Percentiles rank a stretch among this genome's conserved stretches.
Conservation (phyloP, 2,329 filamentous ascomycete genomes). For the Fusarium decemcellulare region DNA sequence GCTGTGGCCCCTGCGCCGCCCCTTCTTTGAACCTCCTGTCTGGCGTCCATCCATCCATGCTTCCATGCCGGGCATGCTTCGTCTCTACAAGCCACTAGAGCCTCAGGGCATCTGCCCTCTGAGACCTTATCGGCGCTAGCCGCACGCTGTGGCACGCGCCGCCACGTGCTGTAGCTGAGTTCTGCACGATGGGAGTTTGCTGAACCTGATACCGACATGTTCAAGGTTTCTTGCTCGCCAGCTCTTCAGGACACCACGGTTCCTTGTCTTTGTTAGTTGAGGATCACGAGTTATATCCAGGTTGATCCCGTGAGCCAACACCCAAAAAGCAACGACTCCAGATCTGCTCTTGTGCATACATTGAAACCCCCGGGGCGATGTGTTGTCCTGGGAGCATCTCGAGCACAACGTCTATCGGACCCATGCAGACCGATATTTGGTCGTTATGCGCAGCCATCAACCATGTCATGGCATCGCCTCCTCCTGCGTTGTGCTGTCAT, state of each 20-base stretch:
- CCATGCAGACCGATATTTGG: slow-evolving; percentile 37
- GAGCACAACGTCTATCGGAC: slow-evolving; percentile 4
- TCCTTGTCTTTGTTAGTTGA: slow-evolving; percentile 6
- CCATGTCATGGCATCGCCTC: slow-evolving; percentile 18
- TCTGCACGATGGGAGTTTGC: slow-evolving; percentile 7
- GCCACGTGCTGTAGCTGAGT: slow-evolving; percentile 20
- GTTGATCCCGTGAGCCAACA: slow-evolving; percentile 12
- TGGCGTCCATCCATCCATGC: not conserved
- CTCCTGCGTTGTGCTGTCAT: slow-evolving; percentile 40
- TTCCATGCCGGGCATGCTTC: not conserved
- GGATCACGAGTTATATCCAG: slow-evolving; percentile 4
- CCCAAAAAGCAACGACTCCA: slow-evolving; percentile 4
- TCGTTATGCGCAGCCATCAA: slow-evolving; percentile 27
- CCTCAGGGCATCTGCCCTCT: slow-evolving; percentile 23
- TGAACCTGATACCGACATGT: slow-evolving; percentile 35
- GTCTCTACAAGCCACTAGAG: not conserved
- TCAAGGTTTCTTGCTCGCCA: not conserved
- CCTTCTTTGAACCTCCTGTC: slow-evolving; percentile 3
- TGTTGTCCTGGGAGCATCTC: slow-evolving; percentile 23
- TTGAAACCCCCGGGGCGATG: slow-evolving; percentile 4
- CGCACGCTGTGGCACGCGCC: slow-evolving; percentile 15
- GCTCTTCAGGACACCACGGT: slow-evolving; percentile 1
- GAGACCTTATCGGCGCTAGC: slow-evolving; percentile 22
- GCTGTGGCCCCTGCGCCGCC: slow-evolving; percentile 9
- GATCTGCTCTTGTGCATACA: slow-evolving; percentile 18